These are phyloP conservation scores for Malassezia nana DNA, from an alignment of 1,284 basidiomycete genomes.

Conservation along the genomic window DNA sequence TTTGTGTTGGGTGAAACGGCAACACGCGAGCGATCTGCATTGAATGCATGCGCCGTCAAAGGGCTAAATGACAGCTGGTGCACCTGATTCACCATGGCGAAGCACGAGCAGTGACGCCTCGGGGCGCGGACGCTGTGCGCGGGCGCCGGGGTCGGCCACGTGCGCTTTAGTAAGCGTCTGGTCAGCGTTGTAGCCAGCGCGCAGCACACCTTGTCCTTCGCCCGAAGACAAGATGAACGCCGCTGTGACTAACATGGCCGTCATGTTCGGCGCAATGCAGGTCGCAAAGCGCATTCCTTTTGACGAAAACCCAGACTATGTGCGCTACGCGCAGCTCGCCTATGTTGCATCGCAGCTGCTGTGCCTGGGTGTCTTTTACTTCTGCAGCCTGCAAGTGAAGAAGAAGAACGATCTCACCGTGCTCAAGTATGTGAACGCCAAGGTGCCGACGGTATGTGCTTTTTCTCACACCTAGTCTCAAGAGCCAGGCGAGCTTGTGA, in stretches of 20 bases:
- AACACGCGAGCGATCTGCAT: constrained; percentile 75
- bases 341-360: constrained; percentile 68
- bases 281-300: constrained; percentile 85
- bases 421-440: constrained; percentile 67
- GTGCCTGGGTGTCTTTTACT: constrained; percentile 67
- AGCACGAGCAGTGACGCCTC: constrained; percentile 38
- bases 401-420: constrained; percentile 89
- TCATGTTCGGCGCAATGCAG: constrained; percentile 47
- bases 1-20: constrained; percentile 84
- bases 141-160: not conserved
- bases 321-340: constrained; percentile 71
- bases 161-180: not conserved
- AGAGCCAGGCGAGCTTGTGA: constrained; percentile 68
- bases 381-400: constrained; percentile 61
- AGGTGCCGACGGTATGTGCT: constrained; percentile 31
- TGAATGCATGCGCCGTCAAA: constrained; percentile 85
- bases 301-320: constrained; percentile 66
- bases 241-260: constrained; percentile 21
- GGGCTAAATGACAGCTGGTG: constrained; percentile 66
- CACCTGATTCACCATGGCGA: constrained; percentile 35
- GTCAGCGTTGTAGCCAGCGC: not conserved
- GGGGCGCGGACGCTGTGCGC: not conserved
- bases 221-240: constrained; percentile 12
- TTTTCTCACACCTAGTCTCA: constrained; percentile 49
- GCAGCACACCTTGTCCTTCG: not conserved